Evolutionary conservation across 2,329 filamentous ascomycete genomes (phyloP).

Genomic region (Cercospora sesami): DNA sequence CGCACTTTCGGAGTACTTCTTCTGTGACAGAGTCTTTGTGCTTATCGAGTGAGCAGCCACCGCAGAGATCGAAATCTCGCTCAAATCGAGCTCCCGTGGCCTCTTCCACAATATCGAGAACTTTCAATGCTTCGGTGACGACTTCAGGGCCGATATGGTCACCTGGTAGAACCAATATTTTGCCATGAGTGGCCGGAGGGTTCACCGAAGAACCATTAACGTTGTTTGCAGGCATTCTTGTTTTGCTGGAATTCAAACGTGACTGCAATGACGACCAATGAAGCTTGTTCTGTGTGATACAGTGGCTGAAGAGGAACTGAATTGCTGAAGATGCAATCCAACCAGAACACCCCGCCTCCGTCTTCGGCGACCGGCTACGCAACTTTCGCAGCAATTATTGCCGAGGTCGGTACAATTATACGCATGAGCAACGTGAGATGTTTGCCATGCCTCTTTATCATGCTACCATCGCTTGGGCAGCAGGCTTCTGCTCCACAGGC

Average conservation of each 20-base stretch:
- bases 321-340: neutral
- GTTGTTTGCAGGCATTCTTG: constrained; percentile 5
- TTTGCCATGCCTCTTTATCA: neutral
- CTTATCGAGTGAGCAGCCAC: constrained; percentile 47
- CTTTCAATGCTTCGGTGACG: constrained; percentile 49
- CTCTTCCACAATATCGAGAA: constrained; percentile 46
- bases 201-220: constrained; percentile 11
- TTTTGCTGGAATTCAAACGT: neutral
- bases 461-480: neutral
- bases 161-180: constrained; percentile 49
- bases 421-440: neutral
- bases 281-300: neutral
- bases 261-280: neutral
- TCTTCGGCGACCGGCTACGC: neutral
- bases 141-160: constrained; percentile 56
- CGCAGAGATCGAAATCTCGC: constrained; percentile 39
- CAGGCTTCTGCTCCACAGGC: neutral
- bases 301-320: neutral
- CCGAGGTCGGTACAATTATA: constrained; percentile 1
- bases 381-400: neutral
- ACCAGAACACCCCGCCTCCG: neutral
- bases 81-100: constrained; percentile 33
- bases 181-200: constrained; percentile 17
- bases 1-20: constrained; percentile 46
- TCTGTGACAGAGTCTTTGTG: constrained; percentile 50